These are phyloP conservation scores for Rhodamnia rubescens DNA, from an alignment of 345 rosid species.

Conservation along the genomic window DNA sequence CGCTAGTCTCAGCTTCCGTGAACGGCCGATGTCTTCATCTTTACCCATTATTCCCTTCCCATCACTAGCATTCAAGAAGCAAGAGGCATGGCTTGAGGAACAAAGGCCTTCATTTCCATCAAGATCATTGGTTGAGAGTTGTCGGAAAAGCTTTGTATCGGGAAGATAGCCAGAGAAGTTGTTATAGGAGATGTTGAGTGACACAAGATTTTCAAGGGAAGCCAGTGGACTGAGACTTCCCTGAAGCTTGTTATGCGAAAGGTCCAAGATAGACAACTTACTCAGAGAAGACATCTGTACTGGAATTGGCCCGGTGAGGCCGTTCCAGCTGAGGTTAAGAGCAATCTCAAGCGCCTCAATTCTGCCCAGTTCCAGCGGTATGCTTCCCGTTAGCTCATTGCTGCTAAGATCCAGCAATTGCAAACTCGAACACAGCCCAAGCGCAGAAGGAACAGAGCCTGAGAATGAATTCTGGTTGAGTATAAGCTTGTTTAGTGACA, in stretches of 20 bases:
- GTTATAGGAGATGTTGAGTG: slow-evolving; percentile 73
- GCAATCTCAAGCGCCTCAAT: slow-evolving; percentile 81
- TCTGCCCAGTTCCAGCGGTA: slow-evolving; percentile 62
- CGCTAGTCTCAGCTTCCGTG: slow-evolving; percentile 63
- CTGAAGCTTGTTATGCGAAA: slow-evolving; percentile 74
- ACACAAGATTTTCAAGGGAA: slow-evolving; percentile 63
- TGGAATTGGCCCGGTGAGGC: slow-evolving; percentile 69
- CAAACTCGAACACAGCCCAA: slow-evolving; percentile 67
- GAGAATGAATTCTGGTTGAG: slow-evolving; percentile 56
- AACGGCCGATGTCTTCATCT: slow-evolving; percentile 14
- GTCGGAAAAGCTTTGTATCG: slow-evolving; percentile 72
- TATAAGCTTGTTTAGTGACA: slow-evolving; percentile 56
- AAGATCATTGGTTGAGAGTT: slow-evolving; percentile 37
- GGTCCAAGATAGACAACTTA: slow-evolving; percentile 75
- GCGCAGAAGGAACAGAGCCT: slow-evolving; percentile 58
- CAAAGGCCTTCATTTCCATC: slow-evolving; percentile 63
- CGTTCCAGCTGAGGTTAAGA: slow-evolving; percentile 76
- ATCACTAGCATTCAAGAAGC: slow-evolving; percentile 37
- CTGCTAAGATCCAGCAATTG: slow-evolving; percentile 84
- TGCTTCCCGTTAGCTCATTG: slow-evolving; percentile 59
- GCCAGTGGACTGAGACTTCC: slow-evolving; percentile 52
- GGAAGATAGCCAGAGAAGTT: slow-evolving; percentile 86
- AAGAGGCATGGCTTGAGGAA: slow-evolving; percentile 46
- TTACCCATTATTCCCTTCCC: slow-evolving; percentile 11
- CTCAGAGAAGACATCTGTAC: slow-evolving; percentile 51